Conservation (phyloP, 176 grass and related monocot species). For the Oryza coarctata region DNA sequence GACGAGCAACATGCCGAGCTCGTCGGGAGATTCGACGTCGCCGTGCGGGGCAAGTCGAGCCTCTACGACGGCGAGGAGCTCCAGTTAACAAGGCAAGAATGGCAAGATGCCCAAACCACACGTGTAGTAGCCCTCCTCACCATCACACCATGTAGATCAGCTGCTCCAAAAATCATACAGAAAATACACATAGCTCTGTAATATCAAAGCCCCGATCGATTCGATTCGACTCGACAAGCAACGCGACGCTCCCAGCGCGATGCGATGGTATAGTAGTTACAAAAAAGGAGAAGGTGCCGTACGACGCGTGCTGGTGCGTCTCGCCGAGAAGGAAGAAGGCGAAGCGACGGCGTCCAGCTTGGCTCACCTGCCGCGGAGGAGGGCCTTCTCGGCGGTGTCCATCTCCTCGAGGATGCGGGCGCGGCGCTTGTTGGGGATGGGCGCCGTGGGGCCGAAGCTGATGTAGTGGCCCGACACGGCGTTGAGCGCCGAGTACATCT, state of each 20-base stretch:
- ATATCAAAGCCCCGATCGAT: background rate
- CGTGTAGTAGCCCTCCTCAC: background rate
- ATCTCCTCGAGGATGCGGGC: constrained; percentile 94
- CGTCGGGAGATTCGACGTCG: too few species aligned
- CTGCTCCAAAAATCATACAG: background rate
- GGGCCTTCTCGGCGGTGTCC: constrained; percentile 96
- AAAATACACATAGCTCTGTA: constrained; percentile 10
- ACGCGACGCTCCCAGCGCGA: background rate
- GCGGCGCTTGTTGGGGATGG: constrained; percentile 95
- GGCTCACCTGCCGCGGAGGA: constrained; percentile 68
- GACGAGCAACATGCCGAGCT: background rate
- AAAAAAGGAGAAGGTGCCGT: background rate
- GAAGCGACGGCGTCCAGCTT: too few species aligned
- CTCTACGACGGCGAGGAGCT: background rate
- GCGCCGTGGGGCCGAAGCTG: constrained; percentile 95
- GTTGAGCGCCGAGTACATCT: constrained; percentile 98
- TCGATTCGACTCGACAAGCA: background rate
- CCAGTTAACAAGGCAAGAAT: background rate
- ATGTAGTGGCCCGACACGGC: constrained; percentile 98
- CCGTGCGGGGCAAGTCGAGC: too few species aligned
- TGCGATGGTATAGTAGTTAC: background rate
- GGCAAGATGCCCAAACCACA: too few species aligned
- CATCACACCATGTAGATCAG: background rate
- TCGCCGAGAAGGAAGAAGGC: background rate
- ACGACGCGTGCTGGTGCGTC: background rate